phyloP scores from a whole-genome alignment of 768 basidiomycete genomes.

The Chlorophyllum brunneum region DNA sequence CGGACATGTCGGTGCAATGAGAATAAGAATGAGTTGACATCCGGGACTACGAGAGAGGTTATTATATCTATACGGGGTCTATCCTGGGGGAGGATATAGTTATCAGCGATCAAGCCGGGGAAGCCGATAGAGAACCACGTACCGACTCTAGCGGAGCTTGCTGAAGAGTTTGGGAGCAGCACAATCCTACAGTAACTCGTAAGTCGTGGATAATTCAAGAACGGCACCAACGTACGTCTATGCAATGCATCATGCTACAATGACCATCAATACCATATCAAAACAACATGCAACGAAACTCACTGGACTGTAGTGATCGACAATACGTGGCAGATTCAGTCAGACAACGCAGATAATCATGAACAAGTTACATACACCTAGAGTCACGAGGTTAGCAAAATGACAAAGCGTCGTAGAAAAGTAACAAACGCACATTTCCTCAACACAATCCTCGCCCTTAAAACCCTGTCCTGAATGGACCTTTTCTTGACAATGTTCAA shows the following conservation, averaged over 20 bases:
- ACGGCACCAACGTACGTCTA: conserved; percentile 55
- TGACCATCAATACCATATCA: conserved; percentile 10
- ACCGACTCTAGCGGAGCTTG: conserved; percentile 60
- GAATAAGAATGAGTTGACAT: neutral
- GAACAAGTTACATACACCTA: conserved; percentile 29
- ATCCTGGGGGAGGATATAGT: neutral
- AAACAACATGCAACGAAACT: conserved; percentile 24
- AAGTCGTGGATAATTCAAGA: neutral
- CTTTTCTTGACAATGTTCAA: conserved; percentile 89
- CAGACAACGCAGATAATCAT: conserved; percentile 16
- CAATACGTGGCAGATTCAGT: neutral
- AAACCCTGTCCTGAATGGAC: conserved; percentile 77
- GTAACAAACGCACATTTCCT: conserved; percentile 71
- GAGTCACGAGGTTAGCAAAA: conserved; percentile 10
- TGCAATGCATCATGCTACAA: conserved; percentile 87
- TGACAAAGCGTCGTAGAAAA: conserved; percentile 14
- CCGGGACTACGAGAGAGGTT: neutral
- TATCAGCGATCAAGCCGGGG: neutral
- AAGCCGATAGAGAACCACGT: neutral
- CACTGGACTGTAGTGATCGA: conserved; percentile 55
- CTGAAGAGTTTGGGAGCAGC: conserved; percentile 80
- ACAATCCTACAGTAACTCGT: conserved; percentile 47
- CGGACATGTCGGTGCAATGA: neutral
- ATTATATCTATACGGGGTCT: neutral
- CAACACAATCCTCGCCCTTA: conserved; percentile 90